Conservation (phyloP, 441 rosid genomes). For the Populus tomentosa region DNA sequence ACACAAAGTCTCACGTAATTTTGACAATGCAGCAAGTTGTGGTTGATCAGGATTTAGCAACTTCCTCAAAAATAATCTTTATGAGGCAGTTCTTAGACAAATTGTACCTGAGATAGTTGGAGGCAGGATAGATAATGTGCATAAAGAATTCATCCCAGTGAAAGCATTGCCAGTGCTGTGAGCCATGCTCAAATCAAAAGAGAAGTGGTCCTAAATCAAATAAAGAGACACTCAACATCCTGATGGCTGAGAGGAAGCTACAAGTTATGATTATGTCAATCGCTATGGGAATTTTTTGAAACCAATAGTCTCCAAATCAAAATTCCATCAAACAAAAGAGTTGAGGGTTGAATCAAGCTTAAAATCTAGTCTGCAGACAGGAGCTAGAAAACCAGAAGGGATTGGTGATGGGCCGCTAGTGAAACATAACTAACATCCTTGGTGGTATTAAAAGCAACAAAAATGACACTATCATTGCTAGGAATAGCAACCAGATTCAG, state of each 20-base stretch:
- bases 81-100: not conserved
- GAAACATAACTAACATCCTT: not conserved
- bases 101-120: not conserved
- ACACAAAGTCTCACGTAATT: not conserved
- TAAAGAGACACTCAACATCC: not conserved
- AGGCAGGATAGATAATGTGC: not conserved
- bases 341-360: not conserved
- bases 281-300: not conserved
- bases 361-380: not conserved
- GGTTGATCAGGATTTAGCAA: not conserved
- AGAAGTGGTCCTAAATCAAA: not conserved
- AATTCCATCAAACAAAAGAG: not conserved
- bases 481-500: not conserved
- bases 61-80: not conserved
- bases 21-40: not conserved
- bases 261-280: not conserved
- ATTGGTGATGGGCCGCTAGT: not conserved
- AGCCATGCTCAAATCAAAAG: not conserved
- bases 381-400: not conserved
- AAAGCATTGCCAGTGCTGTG: not conserved
- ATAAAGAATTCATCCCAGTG: not conserved
- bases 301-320: not conserved
- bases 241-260: not conserved
- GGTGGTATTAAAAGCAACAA: not conserved
- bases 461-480: not conserved